These are phyloP conservation scores for Amesomyces nigricolor DNA, from an alignment of 2,329 filamentous ascomycete species.

Conservation along the genomic window DNA sequence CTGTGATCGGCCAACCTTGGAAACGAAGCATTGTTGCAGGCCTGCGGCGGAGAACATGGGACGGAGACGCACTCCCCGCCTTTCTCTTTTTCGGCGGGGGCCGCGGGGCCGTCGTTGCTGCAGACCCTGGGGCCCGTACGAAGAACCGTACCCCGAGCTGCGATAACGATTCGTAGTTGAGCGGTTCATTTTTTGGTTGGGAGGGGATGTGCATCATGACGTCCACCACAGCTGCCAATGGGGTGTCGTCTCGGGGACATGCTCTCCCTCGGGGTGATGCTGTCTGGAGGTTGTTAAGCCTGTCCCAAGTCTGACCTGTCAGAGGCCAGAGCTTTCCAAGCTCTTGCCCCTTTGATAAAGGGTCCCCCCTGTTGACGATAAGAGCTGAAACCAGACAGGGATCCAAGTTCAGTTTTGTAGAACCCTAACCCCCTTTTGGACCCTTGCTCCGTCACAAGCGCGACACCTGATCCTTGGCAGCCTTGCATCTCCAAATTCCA, in stretches of 20 bases:
- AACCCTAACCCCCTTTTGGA: conserved; percentile 6
- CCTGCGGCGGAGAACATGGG: neutral
- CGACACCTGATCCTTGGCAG: conserved; percentile 5
- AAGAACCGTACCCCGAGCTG: neutral
- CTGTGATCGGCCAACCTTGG: too few relatives aligned
- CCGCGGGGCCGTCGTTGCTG: neutral
- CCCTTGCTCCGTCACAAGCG: neutral
- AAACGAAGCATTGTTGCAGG: neutral
- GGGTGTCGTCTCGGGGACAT: neutral
- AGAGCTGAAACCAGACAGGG: too few relatives aligned
- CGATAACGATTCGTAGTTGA: neutral
- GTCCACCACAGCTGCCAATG: conserved; percentile 9
- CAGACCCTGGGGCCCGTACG: neutral
- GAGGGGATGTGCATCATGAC: neutral
- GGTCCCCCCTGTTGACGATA: too few relatives aligned
- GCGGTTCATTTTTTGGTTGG: neutral
- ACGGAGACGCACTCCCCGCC: neutral
- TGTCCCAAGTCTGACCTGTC: too few relatives aligned
- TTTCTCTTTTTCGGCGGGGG: neutral
- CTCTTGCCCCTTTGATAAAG: too few relatives aligned
- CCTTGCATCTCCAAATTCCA: conserved; percentile 2
- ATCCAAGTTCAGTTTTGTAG: too few relatives aligned
- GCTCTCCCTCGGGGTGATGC: neutral
- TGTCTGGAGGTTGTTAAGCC: too few relatives aligned
- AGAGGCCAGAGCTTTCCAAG: too few relatives aligned